Evolutionary conservation across 129 eudicot genomes (phyloP), one percentile per base, ranked within the genome.

Genomic region (Flaveria linearis): DNA sequence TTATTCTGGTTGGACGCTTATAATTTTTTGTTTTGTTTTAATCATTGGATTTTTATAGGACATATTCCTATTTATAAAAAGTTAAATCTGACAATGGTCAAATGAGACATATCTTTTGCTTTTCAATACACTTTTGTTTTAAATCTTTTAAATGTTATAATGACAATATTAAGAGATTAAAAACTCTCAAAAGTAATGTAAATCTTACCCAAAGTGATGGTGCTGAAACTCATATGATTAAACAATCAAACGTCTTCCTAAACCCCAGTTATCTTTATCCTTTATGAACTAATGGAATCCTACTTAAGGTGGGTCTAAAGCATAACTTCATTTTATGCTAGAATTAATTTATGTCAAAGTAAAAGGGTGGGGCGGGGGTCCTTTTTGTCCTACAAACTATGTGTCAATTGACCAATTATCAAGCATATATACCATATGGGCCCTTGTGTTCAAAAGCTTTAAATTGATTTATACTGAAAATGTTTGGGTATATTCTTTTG

Each of bases 31-130:
- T 30, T 16, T 63, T 63, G 41, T 3, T 16, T 63, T 63, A 15
- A 28, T 63, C 22, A 63, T 63, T 30, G 69, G 46, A 63, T 30
- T 14, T 63, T 63, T 41, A 62, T 61, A 0, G 10, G 41, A 61
- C 20, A 61, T 1, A 61, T 61, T 25, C 42, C 41, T 1, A 4
- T 62, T 28, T 5, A 28, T 28, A 33, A 15, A 62, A 30, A 30
- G 41, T 22, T 70, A 23, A 43, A 8, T 47, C 23, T 60, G 69
- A 45, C 15, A 78, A 46, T 60, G 49, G 77, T 78, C 72, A 71
- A 70, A 60, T 71, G 77, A 58, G 69, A 76, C 74, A 60, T 70
- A 78, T 71, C 77, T 71, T 78, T 78, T 78, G 71, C 82, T 78
- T 71, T 33, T 33, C 9, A 0, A 22, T 0, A 60, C 16, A 2